Conservation (phyloP, 345 rosid species). For the Eucalyptus sp. region DNA sequence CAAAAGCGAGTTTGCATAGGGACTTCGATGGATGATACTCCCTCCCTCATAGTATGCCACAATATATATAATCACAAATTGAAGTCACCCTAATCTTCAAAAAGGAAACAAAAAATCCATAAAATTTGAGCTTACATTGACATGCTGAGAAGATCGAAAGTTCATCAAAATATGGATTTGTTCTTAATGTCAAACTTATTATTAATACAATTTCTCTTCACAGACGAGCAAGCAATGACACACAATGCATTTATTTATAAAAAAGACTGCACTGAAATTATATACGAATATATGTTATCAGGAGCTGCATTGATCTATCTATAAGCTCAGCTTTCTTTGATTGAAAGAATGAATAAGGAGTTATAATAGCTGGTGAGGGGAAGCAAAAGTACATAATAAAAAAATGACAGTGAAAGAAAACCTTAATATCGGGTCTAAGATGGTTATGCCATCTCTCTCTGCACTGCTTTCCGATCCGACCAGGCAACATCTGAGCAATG, state of each 20-base stretch:
- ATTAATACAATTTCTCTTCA: background rate
- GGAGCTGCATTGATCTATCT: background rate
- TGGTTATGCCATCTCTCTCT: constrained; percentile 99
- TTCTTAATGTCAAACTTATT: background rate
- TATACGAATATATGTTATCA: background rate
- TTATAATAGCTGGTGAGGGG: background rate
- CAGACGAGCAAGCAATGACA: background rate
- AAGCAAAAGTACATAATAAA: background rate
- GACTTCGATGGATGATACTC: background rate
- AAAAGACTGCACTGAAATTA: background rate
- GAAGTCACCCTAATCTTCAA: background rate
- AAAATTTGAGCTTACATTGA: background rate
- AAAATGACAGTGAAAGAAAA: background rate
- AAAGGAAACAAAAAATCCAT: background rate
- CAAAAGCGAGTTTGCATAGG: background rate
- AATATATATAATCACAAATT: background rate
- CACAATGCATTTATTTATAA: background rate
- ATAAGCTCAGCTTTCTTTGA: background rate
- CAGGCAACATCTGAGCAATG: constrained; percentile 70
- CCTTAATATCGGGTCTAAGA: constrained; percentile 87
- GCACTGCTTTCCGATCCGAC: constrained; percentile 92
- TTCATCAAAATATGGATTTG: background rate
- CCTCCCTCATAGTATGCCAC: background rate
- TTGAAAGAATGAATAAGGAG: background rate
- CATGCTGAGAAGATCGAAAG: background rate